These are phyloP conservation scores for Phytophthora pinifolia DNA, from an alignment of 352 stramenopile species.

Conservation along the genomic window DNA sequence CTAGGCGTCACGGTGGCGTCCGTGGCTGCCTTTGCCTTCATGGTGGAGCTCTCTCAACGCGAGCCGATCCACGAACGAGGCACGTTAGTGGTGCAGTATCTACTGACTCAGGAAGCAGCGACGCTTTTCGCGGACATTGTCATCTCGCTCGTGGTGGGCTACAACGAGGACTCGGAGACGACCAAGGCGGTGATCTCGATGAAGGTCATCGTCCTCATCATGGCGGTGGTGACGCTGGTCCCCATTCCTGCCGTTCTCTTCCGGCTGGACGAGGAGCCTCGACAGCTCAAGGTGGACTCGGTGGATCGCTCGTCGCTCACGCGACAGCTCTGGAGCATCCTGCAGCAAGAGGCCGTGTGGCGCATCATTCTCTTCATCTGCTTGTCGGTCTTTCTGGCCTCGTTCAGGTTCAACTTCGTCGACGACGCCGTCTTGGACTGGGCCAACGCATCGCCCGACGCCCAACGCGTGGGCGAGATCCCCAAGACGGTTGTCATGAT, in stretches of 20 bases:
- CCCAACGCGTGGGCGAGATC: constrained; percentile 43
- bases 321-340: constrained; percentile 67
- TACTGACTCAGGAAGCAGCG: constrained; percentile 53
- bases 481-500: constrained; percentile 49
- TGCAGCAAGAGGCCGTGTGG: constrained; percentile 78
- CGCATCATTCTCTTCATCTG: constrained; percentile 76
- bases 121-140: constrained; percentile 46
- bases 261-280: constrained; percentile 63
- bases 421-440: constrained; percentile 49
- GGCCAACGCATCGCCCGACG: constrained; percentile 42
- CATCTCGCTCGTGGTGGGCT: constrained; percentile 42
- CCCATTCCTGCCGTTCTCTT: constrained; percentile 71
- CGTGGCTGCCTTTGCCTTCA: constrained; percentile 57
- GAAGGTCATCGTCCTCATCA: constrained; percentile 72
- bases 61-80: constrained; percentile 76
- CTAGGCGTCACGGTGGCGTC: constrained; percentile 65
- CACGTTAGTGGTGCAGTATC: constrained; percentile 63
- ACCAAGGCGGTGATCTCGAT: constrained; percentile 55
- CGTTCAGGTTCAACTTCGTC: constrained; percentile 68
- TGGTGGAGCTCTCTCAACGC: constrained; percentile 77
- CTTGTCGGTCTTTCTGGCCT: constrained; percentile 51
- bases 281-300: constrained; percentile 73
- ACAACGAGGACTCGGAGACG: constrained; percentile 29
- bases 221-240: constrained; percentile 58
- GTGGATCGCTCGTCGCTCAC: constrained; percentile 59